Evolutionary conservation across 306 rosid species (phyloP).

Genomic region (Crataegus laevigata): DNA sequence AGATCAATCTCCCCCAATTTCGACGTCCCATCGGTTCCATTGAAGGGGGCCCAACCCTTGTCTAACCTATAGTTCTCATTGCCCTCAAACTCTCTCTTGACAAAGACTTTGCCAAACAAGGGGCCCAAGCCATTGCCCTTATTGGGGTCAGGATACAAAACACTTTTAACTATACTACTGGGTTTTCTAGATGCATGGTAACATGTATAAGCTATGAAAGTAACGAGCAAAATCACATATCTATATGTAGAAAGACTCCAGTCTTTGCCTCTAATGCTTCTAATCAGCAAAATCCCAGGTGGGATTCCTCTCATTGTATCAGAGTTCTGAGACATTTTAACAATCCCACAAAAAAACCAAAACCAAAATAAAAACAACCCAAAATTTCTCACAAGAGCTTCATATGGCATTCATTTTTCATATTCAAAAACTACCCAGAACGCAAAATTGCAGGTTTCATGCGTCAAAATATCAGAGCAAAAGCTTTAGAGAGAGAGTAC

Average conservation of each 20-base stretch:
- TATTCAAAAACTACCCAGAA: background rate
- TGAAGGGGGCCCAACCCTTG: constrained; percentile 66
- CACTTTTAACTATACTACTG: constrained; percentile 60
- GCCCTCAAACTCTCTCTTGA: background rate
- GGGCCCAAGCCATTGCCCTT: constrained; percentile 11
- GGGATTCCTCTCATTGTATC: constrained; percentile 36
- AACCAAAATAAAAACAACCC: background rate
- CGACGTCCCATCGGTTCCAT: constrained; percentile 49
- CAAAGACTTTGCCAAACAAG: constrained; percentile 33
- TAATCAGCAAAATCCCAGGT: constrained; percentile 48
- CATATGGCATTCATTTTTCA: background rate
- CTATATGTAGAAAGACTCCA: constrained; percentile 50
- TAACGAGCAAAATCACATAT: constrained; percentile 44
- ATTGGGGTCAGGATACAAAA: constrained; percentile 41
- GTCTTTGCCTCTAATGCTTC: constrained; percentile 40
- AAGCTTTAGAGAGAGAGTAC: background rate
- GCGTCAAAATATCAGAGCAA: background rate
- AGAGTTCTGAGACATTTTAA: constrained; percentile 16
- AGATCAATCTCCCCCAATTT: constrained; percentile 69
- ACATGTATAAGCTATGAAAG: constrained; percentile 66
- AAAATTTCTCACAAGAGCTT: background rate
- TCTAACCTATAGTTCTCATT: background rate
- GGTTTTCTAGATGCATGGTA: constrained; percentile 81
- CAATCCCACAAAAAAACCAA: background rate
- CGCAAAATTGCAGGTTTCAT: background rate